A percentile compares a stretch with the other conserved stretches of the same genome.
phyloP scores from a whole-genome alignment of 2,329 filamentous ascomycete species.

The Colletotrichum agaves region DNA sequence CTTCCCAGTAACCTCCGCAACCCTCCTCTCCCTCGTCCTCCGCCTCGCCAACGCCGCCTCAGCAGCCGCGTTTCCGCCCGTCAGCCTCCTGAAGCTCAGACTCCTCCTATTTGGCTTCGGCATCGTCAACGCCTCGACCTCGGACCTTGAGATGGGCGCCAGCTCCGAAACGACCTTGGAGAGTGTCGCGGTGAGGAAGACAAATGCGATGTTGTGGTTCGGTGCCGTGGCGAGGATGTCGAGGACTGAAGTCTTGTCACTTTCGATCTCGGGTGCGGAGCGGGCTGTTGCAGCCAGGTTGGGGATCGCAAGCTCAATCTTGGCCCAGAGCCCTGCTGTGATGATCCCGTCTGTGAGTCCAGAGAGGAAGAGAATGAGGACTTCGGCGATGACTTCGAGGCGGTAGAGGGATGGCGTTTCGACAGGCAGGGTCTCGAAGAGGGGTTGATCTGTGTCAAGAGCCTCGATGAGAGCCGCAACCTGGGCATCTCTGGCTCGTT shows the following conservation, averaged over 20 bases:
- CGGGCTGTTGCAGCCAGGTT: conserved; percentile 45
- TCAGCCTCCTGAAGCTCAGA: conserved; percentile 55
- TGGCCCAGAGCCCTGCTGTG: conserved; percentile 74
- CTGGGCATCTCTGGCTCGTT: conserved; percentile 43
- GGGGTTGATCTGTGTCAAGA: conserved; percentile 74
- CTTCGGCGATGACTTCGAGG: conserved; percentile 79
- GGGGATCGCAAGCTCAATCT: conserved; percentile 69
- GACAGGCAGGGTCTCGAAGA: conserved; percentile 70
- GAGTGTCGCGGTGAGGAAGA: conserved; percentile 85
- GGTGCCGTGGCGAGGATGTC: conserved; percentile 79
- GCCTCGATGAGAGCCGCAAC: conserved; percentile 66
- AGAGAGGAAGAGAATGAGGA: conserved; percentile 78
- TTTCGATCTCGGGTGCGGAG: conserved; percentile 45
- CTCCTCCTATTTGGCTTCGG: conserved; percentile 50
- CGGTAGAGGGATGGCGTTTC: conserved; percentile 73
- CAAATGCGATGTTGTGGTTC: conserved; percentile 88
- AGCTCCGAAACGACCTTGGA: conserved; percentile 63
- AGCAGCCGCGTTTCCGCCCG: conserved; percentile 40
- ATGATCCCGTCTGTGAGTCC: conserved; percentile 85
- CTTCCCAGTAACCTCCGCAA: conserved; percentile 73
- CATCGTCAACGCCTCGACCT: conserved; percentile 48
- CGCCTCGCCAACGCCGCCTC: conserved; percentile 57
- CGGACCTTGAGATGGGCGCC: conserved; percentile 51
- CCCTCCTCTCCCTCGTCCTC: conserved; percentile 67
- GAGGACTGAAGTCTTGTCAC: conserved; percentile 67